These are phyloP conservation scores for Plasmodium ovale DNA, from an alignment of 169 alveolate genomes.

Conservation along the genomic window DNA sequence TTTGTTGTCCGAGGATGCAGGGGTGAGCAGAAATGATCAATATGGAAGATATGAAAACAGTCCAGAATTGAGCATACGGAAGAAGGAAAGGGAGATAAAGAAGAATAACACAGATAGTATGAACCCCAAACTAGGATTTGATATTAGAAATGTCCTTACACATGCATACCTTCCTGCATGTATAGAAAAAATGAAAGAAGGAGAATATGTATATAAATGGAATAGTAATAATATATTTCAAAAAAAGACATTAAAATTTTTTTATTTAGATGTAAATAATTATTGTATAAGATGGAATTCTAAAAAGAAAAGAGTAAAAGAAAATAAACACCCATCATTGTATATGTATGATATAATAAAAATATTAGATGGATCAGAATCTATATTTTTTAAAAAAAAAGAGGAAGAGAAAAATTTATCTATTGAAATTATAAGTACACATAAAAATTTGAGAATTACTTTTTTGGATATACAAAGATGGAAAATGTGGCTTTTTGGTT, in stretches of 20 bases:
- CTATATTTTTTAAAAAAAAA: slow-evolving; percentile 75
- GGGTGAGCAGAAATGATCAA: neutral
- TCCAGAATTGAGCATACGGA: neutral
- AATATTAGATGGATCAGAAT: slow-evolving; percentile 76
- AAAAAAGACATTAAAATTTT: slow-evolving; percentile 66
- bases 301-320: slow-evolving; percentile 65
- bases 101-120: slow-evolving; percentile 19
- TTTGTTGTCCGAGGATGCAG: slow-evolving; percentile 1
- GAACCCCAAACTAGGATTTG: slow-evolving; percentile 57
- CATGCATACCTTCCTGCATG: slow-evolving; percentile 76
- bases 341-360: slow-evolving; percentile 74
- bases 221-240: slow-evolving; percentile 72
- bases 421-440: slow-evolving; percentile 68
- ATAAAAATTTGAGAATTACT: slow-evolving; percentile 45
- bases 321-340: slow-evolving; percentile 62
- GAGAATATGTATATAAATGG: slow-evolving; percentile 77
- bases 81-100: neutral
- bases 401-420: slow-evolving; percentile 75
- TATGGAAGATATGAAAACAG: neutral
- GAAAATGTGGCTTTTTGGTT: slow-evolving; percentile 77
- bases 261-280: slow-evolving; percentile 73
- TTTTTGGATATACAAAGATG: slow-evolving; percentile 77
- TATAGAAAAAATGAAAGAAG: slow-evolving; percentile 77
- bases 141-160: slow-evolving; percentile 64
- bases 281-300: slow-evolving; percentile 78